Base-by-base conservation (phyloP, 2,329 filamentous ascomycete genomes). In the Alternaria ethzedia region DNA sequence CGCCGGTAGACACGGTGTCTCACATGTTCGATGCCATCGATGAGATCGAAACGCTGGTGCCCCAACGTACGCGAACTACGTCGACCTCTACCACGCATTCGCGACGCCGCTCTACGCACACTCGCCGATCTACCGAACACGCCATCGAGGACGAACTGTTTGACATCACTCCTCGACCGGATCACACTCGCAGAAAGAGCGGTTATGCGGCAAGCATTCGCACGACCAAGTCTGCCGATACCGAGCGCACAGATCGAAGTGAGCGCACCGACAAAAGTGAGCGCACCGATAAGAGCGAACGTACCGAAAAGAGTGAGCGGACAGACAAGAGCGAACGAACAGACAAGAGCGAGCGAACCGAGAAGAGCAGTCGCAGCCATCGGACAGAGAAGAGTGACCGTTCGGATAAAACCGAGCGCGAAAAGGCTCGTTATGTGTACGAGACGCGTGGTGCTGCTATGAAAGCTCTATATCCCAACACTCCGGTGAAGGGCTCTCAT, bases 381-480 rank as follows among this genome's bases (percentile, higher is more conserved):
- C 63, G 72, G 17, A 65, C 62, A 21, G 63, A 65, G 26, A 66
- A 69, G 47, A 68, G 64, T 36, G 67, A 72, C 13, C 69, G 66
- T 44, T 66, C 61, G 11, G 68, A 74, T 49, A 72, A 71, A 50
- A 63, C 66, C 43, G 67, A 63, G 30, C 61, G 66, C 13, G 73
- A 72, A 21, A 75, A 71, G 49, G 75, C 69, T 45, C 66, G 74
- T 25, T 78, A 79, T 56, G 65, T 75, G 69, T 76, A 74, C 59
- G 76, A 80, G 56, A 74, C 73, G 45, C 72, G 77, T 21, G 80
- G 79, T 51, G 79, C 79, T 13, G 79, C 77, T 2, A 74, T 81
- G 62, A 81, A 81, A 61, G 79, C 70, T 7, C 54, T 81, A 43
- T 81, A 81, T 60, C 76, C 78, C 5, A 76, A 77, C 57, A 70